Conservation (phyloP, 2,329 filamentous ascomycete species). For the Alternaria alternata region DNA sequence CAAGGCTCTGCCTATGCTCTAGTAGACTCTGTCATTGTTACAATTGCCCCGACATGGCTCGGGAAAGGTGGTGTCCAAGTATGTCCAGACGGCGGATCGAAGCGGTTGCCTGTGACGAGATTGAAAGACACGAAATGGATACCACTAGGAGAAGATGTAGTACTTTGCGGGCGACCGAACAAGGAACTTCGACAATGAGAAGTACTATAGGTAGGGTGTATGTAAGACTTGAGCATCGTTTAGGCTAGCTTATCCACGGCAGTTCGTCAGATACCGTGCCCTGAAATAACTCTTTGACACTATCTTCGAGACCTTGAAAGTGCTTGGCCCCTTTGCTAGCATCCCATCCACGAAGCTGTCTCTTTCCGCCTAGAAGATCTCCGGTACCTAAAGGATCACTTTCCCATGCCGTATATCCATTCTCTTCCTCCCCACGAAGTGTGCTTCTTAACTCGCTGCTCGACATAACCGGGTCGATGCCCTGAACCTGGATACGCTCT, state of each 20-base stretch:
- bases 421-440: conserved; percentile 46
- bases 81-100: conserved; percentile 68
- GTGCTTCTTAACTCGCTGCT: conserved; percentile 47
- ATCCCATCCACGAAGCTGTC: conserved; percentile 53
- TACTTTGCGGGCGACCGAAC: conserved; percentile 74
- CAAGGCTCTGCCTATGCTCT: conserved; percentile 47
- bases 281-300: conserved; percentile 36
- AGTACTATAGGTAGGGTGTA: not conserved
- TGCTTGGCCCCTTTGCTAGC: conserved; percentile 25
- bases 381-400: conserved; percentile 52
- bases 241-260: conserved; percentile 34
- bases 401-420: conserved; percentile 50
- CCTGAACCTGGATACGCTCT: conserved; percentile 52
- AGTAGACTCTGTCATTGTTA: conserved; percentile 82
- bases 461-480: conserved; percentile 56
- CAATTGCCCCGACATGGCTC: conserved; percentile 90
- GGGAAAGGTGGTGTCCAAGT: conserved; percentile 83
- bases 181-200: not conserved
- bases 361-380: conserved; percentile 49
- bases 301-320: conserved; percentile 35
- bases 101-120: conserved; percentile 66
- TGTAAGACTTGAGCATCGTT: not conserved
- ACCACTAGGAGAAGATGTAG: conserved; percentile 81
- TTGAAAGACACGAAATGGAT: conserved; percentile 75
- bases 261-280: conserved; percentile 32